Conservation (phyloP, 345 rosid species). For the Jatropha curcas region DNA sequence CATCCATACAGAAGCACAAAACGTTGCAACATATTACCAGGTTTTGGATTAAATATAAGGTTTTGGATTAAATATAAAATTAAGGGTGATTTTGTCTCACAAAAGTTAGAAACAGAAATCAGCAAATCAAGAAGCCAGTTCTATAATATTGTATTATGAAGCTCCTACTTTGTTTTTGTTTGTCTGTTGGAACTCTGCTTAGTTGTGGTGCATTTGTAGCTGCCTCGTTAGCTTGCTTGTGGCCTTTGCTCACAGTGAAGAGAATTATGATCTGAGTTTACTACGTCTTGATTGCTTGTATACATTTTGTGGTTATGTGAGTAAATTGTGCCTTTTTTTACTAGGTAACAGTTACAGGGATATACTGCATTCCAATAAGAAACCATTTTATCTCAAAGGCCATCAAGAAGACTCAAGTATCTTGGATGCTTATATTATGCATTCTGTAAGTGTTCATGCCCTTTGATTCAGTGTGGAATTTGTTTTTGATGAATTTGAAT, state of each 20-base stretch:
- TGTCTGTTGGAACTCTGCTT: too few relatives aligned
- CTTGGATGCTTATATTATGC: conserved; percentile 86
- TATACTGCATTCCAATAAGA: conserved; percentile 81
- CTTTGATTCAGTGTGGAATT: conserved; percentile 15
- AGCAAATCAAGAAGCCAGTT: not conserved
- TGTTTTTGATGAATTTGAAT: conserved; percentile 8
- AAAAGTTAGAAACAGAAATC: not conserved
- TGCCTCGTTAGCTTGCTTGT: not conserved
- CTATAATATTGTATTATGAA: not conserved
- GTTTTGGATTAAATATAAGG: too few relatives aligned
- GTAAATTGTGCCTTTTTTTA: conserved; percentile 21
- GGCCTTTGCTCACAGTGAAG: not conserved
- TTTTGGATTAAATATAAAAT: too few relatives aligned
- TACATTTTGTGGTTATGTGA: conserved; percentile 22
- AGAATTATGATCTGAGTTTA: not conserved
- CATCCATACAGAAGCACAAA: too few relatives aligned
- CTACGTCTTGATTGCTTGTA: not conserved
- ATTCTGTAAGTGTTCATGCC: conserved; percentile 56
- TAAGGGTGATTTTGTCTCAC: not conserved
- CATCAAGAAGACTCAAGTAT: conserved; percentile 71
- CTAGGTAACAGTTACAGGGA: conserved; percentile 78
- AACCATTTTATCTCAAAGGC: conserved; percentile 76
- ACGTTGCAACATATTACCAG: too few relatives aligned
- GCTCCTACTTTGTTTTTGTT: too few relatives aligned
- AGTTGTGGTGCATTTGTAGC: not conserved